phyloP scores from a whole-genome alignment of 1,284 basidiomycete genomes.

The Ganoderma boninense region DNA sequence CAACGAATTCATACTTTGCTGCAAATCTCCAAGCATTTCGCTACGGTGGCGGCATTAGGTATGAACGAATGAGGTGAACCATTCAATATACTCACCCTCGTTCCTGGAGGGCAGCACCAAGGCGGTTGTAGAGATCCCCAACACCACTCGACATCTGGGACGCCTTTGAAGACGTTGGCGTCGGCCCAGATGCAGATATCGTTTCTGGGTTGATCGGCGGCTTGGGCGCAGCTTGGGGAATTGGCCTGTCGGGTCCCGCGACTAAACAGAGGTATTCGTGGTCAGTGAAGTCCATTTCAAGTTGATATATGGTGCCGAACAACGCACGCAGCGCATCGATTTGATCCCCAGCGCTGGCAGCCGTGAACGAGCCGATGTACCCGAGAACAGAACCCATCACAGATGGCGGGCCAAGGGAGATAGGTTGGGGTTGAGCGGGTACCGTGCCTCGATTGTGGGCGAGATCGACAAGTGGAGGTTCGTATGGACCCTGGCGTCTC shows the following conservation, averaged over 20 bases:
- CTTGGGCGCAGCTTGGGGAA: conserved; percentile 36
- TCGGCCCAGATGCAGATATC: conserved; percentile 19
- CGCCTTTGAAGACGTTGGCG: conserved; percentile 32
- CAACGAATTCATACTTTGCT: conserved; percentile 67
- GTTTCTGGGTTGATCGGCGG: conserved; percentile 13
- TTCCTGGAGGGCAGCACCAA: conserved; percentile 66
- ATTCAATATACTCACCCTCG: conserved; percentile 58
- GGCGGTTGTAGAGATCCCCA: conserved; percentile 53
- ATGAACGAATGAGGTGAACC: neutral
- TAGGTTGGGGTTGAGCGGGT: conserved; percentile 66
- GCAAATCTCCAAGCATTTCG: conserved; percentile 65
- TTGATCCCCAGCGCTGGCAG: conserved; percentile 58
- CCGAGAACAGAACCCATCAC: conserved; percentile 59
- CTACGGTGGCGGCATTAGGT: conserved; percentile 41
- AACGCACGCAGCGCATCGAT: conserved; percentile 65
- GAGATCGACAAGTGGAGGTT: conserved; percentile 60
- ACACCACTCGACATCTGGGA: conserved; percentile 45
- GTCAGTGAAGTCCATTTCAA: conserved; percentile 11
- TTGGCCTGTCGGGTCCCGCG: conserved; percentile 68
- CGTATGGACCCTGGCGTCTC: conserved; percentile 53
- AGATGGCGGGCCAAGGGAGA: conserved; percentile 63
- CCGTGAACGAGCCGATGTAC: conserved; percentile 38
- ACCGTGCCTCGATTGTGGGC: conserved; percentile 48
- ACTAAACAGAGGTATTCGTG: conserved; percentile 48
- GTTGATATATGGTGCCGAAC: neutral